phyloP scores from a whole-genome alignment of 2,329 filamentous ascomycete species.

The Colletotrichum godetiae region DNA sequence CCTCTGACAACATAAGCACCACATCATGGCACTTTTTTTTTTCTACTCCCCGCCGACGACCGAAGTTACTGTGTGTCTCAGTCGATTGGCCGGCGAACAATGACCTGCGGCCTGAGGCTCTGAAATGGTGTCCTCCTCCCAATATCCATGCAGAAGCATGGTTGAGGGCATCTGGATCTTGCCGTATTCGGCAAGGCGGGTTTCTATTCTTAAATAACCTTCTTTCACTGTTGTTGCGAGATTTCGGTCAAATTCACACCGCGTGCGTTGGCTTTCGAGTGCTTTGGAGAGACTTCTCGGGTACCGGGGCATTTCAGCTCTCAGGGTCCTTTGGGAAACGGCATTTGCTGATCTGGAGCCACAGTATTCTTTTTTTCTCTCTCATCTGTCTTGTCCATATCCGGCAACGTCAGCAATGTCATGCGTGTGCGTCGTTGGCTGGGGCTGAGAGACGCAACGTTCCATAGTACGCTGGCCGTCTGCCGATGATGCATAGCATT shows the following conservation, averaged over 20 bases:
- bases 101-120: conserved; percentile 17
- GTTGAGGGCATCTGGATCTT: conserved; percentile 20
- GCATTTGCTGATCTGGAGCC: conserved; percentile 6
- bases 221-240: conserved; percentile 25
- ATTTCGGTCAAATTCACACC: conserved; percentile 19
- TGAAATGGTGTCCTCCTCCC: background rate
- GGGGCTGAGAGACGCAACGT: conserved; percentile 33
- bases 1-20: background rate
- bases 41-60: background rate
- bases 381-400: background rate
- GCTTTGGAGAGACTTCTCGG: background rate
- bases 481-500: background rate
- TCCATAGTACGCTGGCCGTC: conserved; percentile 13
- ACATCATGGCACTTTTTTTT: conserved; percentile 11
- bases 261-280: conserved; percentile 2
- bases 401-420: conserved; percentile 2
- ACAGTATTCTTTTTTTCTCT: background rate
- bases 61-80: conserved; percentile 26
- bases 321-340: conserved; percentile 23
- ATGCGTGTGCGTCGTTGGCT: conserved; percentile 5
- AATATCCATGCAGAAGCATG: conserved; percentile 14
- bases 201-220: conserved; percentile 37
- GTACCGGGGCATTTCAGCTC: conserved; percentile 6
- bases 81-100: conserved; percentile 14
- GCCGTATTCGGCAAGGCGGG: conserved; percentile 24